Evolutionary conservation across 768 basidiomycete species (phyloP), one percentile per base, ranked within the genome.

Genomic region (Phlebiopsis flavidoalba): DNA sequence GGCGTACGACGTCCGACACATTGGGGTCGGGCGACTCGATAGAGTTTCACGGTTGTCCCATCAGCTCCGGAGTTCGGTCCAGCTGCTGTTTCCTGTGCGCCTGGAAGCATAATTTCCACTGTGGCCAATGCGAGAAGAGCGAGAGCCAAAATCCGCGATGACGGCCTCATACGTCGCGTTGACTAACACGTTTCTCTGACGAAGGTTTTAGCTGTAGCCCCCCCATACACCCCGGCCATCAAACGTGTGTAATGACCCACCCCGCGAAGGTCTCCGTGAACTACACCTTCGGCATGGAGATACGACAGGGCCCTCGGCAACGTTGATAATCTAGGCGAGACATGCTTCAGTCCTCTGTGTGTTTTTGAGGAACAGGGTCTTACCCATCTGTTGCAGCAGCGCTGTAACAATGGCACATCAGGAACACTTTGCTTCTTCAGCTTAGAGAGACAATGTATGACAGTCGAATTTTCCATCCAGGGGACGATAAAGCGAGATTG

Each of bases 261-360:
- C 2, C 58, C 58, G 14, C 49, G 58, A 3, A 59, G 36, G 35
- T 59, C 58, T n/a, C n/a, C n/a, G 22, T 59, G 58, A n/a, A 33
- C 52, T 3, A 36, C 36, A 21, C 52, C 52, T 7, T 35, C 31
- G 10, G 10, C 12, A 36, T 53, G 52, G 3, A 53, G 33, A 36
- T 53, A 53, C 37, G 8, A 15, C 31, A 53, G n/a, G 7, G 31
- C 33, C 52, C 8, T 36, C 31, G 10, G 52, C 52, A 15, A 53
- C 33, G 15, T 53, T 7, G 12, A 10, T 5, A 35, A 53, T 22
- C 52, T 53, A 21, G 8, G 14, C 37, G 14, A 40, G 14, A 14
- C 14, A 14, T 8, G 37, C 37, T n/a, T 14, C 7, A 40, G 37
- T 14, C 8, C 8, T 40, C 7, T n/a, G 6, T n/a, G n/a, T n/a